These are phyloP conservation scores for Phoenix dactylifera DNA, from an alignment of 176 grass and related monocot species.

Conservation along the genomic window DNA sequence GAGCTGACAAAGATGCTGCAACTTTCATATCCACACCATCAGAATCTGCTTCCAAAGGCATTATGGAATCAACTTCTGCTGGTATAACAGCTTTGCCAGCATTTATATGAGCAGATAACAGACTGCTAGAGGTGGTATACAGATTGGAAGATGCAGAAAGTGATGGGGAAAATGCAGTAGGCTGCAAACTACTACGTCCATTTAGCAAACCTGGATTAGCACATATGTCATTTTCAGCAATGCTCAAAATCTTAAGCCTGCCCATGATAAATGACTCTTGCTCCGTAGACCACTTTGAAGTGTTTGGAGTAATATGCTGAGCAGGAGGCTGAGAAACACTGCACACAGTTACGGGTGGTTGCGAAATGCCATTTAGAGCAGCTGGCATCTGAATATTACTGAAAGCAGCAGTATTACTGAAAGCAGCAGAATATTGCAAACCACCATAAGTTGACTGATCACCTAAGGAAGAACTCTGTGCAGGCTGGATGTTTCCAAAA, in stretches of 20 bases:
- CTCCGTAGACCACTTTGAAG: slow-evolving; percentile 32
- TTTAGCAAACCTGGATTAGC: slow-evolving; percentile 33
- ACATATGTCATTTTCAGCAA: slow-evolving; percentile 43
- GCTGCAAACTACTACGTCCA: slow-evolving; percentile 33
- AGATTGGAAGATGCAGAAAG: slow-evolving; percentile 25
- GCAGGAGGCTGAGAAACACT: slow-evolving; percentile 22
- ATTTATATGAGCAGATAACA: slow-evolving; percentile 30
- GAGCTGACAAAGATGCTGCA: slow-evolving; percentile 24
- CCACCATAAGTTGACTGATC: slow-evolving; percentile 21
- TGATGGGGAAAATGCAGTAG: slow-evolving; percentile 21
- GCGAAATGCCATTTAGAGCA: slow-evolving; percentile 24
- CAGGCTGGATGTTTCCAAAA: slow-evolving; percentile 24
- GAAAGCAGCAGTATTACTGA: slow-evolving; percentile 20
- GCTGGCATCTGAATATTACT: slow-evolving; percentile 18
- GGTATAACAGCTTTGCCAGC: slow-evolving; percentile 29
- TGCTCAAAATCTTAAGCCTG: slow-evolving; percentile 43
- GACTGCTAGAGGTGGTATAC: slow-evolving; percentile 3
- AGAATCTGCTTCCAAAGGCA: slow-evolving; percentile 27
- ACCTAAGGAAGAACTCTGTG: slow-evolving; percentile 22
- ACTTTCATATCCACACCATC: slow-evolving; percentile 30
- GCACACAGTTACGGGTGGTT: slow-evolving; percentile 1
- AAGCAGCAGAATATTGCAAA: slow-evolving; percentile 30
- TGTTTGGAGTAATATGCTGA: slow-evolving; percentile 17
- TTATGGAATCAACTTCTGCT: slow-evolving; percentile 42
- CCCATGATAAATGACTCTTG: slow-evolving; percentile 35